Base-by-base conservation (phyloP, 2,329 filamentous ascomycete species). In the Ploettnerulaceae sp. region DNA sequence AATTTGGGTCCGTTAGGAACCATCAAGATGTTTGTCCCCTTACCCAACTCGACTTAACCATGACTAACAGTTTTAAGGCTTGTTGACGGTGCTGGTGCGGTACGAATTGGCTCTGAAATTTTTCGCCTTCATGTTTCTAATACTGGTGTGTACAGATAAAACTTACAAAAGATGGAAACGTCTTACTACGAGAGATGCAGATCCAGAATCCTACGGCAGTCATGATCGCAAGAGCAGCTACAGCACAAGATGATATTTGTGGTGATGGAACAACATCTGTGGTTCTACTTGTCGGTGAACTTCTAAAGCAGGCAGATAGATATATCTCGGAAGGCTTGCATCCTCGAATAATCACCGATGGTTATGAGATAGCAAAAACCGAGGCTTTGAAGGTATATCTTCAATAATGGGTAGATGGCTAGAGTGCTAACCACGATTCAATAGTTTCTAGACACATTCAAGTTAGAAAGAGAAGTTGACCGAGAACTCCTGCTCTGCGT, bases 181-280 rank as follows among this genome's bases (percentile, higher is more conserved):
- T 97, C 51, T 74, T 84, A 20, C 70, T 84, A 55, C 74, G 81
- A 61, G 81, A 85, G 67, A 84, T 84, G 81, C 90, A 97, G 81
- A 97, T 97, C 66, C 91, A 96, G 73, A 97, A 97, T 69, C 93
- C 93, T 21, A 98, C 93, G 26, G 93, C 93, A 57, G 93, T 93
- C 53, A 84, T 84, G 80, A 84, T 84, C 67, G 81, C 80, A 47
- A 73, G 81, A 65, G 89, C 91, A 62, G 93, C 93, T 48, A 98
- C 93, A 28, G 93, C 93, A 57, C 91, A 98, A 68, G 93, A 98
- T 68, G 93, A 98, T 63, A 98, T 98, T 61, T 95, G 89, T 60
- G 93, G 93, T 64, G 93, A 98, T 68, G 93, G 93, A 63, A 98
- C 93, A 61, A 98, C 93, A 32, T 96, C 89, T 36, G 91, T 96